Base-by-base conservation (phyloP, 2,329 filamentous ascomycete species). In the Fusarium sp. region DNA sequence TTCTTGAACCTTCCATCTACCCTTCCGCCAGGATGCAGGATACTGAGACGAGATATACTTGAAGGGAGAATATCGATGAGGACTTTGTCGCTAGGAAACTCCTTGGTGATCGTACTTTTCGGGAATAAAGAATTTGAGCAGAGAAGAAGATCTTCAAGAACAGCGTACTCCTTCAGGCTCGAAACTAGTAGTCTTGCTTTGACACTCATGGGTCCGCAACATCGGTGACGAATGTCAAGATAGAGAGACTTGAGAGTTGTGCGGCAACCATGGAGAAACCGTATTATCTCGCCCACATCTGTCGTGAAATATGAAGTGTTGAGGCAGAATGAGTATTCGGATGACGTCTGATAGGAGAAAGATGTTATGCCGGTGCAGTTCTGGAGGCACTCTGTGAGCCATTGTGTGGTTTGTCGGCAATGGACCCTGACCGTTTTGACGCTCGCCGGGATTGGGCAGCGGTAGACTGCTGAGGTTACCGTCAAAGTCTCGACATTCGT, bases 171-270 rank as follows among this genome's bases (percentile, higher is more conserved):
- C 9, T 52, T 27, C 8, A 52, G 47, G 8, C 24, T 52, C 24
- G 3, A 2, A 9, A 29, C 14, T 11, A 16, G 16, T 2, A 11
- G 0, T 27, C 14, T 18, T 27, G 45, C 18, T 13, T 24, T 11
- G 24, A 24, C 13, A 13, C 1, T 1, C n/a, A n/a, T 10, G 9
- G 5, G 9, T 20, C 9, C n/a, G 6, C n/a, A 13, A n/a, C 3
- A 7, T 13, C n/a, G 40, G 40, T 20, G 11, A n/a, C 40, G 40
- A 13, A 24, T 45, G 20, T 45, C 42, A 14, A 45, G 42, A 5
- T 24, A 45, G 6, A 45, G 42, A 7, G 42, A 45, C 20, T 45
- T 24, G 3, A 45, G 13, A 16, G 42, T 24, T 14, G 13, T 24
- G 13, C 13, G 42, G n/a, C 20, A 42, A 3, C 38, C 18, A 14